These are phyloP conservation scores for Niebla homalea DNA, from an alignment of 495 filamentous ascomycete genomes.

Conservation along the genomic window DNA sequence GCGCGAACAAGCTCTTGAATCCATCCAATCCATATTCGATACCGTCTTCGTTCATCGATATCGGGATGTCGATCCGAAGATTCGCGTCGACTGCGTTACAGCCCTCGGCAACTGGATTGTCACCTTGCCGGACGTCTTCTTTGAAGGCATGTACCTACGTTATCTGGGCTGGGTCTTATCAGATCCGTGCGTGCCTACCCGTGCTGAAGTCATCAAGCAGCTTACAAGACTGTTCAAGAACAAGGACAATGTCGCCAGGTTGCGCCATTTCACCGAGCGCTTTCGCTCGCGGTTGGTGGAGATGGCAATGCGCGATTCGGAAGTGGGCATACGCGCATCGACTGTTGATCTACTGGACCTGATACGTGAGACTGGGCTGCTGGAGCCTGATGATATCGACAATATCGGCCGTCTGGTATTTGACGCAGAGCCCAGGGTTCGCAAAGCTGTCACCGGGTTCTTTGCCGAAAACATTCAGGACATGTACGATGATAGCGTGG, in stretches of 20 bases:
- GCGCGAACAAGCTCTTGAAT: conserved; percentile 46
- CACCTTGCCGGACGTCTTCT: conserved; percentile 69
- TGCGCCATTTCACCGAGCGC: conserved; percentile 79
- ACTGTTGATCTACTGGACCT: conserved; percentile 69
- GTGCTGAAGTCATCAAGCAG: conserved; percentile 70
- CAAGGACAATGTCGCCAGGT: conserved; percentile 57
- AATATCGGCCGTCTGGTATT: conserved; percentile 73
- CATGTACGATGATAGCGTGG: conserved; percentile 61
- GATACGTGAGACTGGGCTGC: conserved; percentile 68
- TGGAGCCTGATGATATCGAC: conserved; percentile 86
- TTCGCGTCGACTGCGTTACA: conserved; percentile 70
- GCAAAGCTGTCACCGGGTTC: conserved; percentile 78
- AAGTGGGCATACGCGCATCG: conserved; percentile 60
- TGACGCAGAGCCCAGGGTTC: conserved; percentile 67
- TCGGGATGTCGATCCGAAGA: conserved; percentile 78
- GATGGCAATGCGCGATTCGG: conserved; percentile 74
- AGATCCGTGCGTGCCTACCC: conserved; percentile 52
- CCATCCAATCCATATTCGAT: conserved; percentile 72
- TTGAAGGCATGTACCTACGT: conserved; percentile 73
- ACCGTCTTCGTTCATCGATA: conserved; percentile 89
- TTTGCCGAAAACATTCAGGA: conserved; percentile 78
- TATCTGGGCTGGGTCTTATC: conserved; percentile 93
- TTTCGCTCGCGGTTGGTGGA: conserved; percentile 83
- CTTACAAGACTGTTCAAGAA: conserved; percentile 61
- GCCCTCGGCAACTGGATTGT: conserved; percentile 81